Evolutionary conservation across 306 rosid genomes (phyloP).

Genomic region (Macrotyloma uniflorum): DNA sequence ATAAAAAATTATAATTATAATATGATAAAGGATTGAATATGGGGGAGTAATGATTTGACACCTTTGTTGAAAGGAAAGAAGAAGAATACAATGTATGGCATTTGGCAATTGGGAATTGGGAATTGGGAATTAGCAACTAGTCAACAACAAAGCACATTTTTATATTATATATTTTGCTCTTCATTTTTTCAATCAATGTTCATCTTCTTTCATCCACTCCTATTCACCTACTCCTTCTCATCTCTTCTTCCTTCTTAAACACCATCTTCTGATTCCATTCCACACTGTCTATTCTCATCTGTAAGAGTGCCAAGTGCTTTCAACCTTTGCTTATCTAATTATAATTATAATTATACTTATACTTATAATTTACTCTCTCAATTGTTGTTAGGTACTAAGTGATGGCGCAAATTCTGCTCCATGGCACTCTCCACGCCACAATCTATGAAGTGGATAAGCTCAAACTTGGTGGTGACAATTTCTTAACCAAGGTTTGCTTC

Average conservation of each 20-base stretch:
- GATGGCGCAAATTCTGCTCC: conserved; percentile 76
- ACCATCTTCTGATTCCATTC: background rate
- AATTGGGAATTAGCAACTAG: background rate
- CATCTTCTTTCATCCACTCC: too few relatives aligned
- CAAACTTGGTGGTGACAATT: background rate
- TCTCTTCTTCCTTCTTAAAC: background rate
- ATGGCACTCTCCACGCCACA: conserved; percentile 89
- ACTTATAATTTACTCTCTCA: background rate
- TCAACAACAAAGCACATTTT: background rate
- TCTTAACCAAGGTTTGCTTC: conserved; percentile 35
- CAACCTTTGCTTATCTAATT: background rate
- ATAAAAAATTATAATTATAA: background rate
- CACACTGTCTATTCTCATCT: background rate
- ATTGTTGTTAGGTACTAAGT: conserved; percentile 35
- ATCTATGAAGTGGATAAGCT: conserved; percentile 73
- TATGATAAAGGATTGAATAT: background rate
- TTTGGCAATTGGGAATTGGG: background rate
- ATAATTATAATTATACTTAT: too few relatives aligned
- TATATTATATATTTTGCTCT: too few relatives aligned
- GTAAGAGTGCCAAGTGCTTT: background rate
- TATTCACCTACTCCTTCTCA: background rate
- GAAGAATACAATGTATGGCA: background rate
- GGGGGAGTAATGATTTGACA: background rate
- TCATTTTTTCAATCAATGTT: background rate
- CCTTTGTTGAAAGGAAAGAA: background rate